phyloP scores from a whole-genome alignment of 2,329 filamentous ascomycete species.

The Capronia epimyces region DNA sequence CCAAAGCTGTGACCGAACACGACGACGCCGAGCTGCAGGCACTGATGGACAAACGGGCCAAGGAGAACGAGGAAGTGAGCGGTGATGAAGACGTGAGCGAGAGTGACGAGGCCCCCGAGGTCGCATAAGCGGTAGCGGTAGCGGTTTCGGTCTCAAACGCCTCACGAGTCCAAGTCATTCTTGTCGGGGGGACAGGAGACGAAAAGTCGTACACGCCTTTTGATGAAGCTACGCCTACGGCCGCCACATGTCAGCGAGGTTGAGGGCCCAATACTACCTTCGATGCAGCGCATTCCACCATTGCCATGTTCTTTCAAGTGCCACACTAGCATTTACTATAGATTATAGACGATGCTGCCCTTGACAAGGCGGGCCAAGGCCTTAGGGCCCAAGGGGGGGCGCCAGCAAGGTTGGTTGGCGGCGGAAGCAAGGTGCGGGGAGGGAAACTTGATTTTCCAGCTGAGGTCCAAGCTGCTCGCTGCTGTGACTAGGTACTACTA shows the following conservation, averaged over 20 bases:
- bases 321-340: too few species aligned
- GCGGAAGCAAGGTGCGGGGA: not conserved
- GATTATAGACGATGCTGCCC: not conserved
- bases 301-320: too few species aligned
- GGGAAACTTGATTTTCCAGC: conserved; percentile 5
- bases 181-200: not conserved
- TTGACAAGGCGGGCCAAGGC: not conserved
- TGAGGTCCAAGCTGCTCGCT: not conserved
- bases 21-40: conserved; percentile 96
- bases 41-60: conserved; percentile 97
- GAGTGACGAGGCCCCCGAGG: conserved; percentile 70
- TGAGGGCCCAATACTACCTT: not conserved
- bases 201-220: not conserved
- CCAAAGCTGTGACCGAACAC: conserved; percentile 97
- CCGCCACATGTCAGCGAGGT: not conserved
- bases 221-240: not conserved
- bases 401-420: not conserved
- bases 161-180: not conserved
- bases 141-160: too few species aligned
- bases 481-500: not conserved
- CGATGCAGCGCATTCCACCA: not conserved
- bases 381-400: not conserved
- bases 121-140: conserved; percentile 21
- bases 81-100: conserved; percentile 95
- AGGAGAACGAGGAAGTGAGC: conserved; percentile 95